Conservation (phyloP, 164 flowering plant species). For the Cinnamomum chago region DNA sequence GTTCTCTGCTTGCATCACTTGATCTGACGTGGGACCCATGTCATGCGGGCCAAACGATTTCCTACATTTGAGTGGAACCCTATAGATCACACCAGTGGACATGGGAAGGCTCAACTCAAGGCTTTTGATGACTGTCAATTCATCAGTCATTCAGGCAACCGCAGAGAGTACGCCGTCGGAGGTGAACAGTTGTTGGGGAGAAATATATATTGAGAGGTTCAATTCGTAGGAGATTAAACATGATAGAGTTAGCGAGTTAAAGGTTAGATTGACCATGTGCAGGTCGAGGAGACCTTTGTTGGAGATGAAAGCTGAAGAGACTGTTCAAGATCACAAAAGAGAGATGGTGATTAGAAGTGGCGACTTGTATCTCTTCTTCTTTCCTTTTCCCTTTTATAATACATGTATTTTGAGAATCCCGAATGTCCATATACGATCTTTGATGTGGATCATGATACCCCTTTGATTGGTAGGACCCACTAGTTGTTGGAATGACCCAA, state of each 20-base stretch:
- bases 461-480: too few species aligned
- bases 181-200: not conserved
- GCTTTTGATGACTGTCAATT: constrained; percentile 34
- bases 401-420: not conserved
- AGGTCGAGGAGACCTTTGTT: constrained; percentile 68
- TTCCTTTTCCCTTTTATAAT: not conserved
- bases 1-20: too few species aligned
- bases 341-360: not conserved
- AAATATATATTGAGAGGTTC: constrained; percentile 22
- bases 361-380: not conserved
- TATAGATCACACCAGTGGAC: too few species aligned
- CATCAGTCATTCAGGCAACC: constrained; percentile 21
- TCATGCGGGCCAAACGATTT: too few species aligned
- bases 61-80: too few species aligned
- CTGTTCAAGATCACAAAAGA: constrained; percentile 24
- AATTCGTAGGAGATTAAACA: constrained; percentile 48
- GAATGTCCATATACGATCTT: too few species aligned
- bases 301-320: constrained; percentile 73
- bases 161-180: constrained; percentile 11
- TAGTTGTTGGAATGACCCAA: too few species aligned
- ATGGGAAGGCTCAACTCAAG: constrained; percentile 60
- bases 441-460: too few species aligned
- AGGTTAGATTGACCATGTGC: constrained; percentile 39
- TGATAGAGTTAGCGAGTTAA: constrained; percentile 36
- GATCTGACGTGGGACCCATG: too few species aligned